Conservation (phyloP, 306 rosid species). For the Aeschynomene evenia region DNA sequence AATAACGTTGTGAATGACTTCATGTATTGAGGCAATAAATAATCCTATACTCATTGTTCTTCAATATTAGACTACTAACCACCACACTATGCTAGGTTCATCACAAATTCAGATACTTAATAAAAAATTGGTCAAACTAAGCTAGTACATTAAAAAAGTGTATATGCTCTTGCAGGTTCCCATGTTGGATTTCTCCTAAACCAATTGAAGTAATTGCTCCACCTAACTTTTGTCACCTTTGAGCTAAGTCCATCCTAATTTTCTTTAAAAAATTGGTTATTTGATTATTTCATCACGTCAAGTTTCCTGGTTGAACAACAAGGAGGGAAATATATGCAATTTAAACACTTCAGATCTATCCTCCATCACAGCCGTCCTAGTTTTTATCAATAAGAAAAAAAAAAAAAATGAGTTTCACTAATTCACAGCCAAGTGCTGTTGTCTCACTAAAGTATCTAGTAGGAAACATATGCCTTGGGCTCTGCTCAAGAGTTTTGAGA, state of each 20-base stretch:
- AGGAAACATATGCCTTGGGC: slow-evolving; percentile 5
- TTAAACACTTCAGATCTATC: slow-evolving; percentile 1
- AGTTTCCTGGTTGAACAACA: neutral
- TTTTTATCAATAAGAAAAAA: neutral
- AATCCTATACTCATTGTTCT: neutral
- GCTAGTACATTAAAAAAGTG: neutral
- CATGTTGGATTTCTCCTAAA: neutral
- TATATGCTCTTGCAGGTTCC: neutral
- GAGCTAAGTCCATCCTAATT: neutral
- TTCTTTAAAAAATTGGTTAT: neutral
- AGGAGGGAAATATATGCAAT: neutral
- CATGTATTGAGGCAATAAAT: neutral
- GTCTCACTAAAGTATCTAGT: slow-evolving; percentile 9
- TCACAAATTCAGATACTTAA: neutral
- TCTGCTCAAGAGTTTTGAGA: no score
- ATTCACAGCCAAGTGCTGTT: neutral
- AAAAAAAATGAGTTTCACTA: neutral
- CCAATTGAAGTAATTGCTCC: neutral
- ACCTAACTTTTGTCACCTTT: neutral
- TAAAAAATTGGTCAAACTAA: neutral
- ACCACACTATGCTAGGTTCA: neutral
- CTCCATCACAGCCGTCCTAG: slow-evolving; percentile 19
- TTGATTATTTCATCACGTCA: neutral
- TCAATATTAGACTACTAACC: neutral
- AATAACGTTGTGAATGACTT: neutral